Evolutionary conservation across 345 rosid genomes (phyloP).

Genomic region (Boechera retrofracta): DNA sequence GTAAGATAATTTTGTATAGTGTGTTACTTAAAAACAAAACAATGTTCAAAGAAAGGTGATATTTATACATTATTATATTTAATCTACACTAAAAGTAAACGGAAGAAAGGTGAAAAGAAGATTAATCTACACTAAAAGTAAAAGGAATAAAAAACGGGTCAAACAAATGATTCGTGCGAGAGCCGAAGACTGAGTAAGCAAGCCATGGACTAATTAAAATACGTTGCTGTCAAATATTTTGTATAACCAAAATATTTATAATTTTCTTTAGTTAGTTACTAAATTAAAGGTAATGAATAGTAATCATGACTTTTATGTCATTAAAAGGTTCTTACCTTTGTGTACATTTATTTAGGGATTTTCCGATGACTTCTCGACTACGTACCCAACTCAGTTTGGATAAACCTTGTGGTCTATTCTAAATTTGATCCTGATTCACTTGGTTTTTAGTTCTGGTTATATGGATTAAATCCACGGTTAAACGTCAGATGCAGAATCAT

Average conservation of each 20-base stretch:
- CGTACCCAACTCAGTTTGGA: background rate
- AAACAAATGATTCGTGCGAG: slow-evolving; percentile 13
- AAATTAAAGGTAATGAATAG: background rate
- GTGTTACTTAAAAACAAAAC: background rate
- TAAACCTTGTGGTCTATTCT: background rate
- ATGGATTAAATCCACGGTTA: background rate
- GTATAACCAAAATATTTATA: background rate
- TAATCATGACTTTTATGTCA: slow-evolving; percentile 1
- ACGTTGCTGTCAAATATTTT: background rate
- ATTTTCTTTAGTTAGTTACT: background rate
- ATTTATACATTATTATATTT: background rate
- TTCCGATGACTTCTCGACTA: background rate
- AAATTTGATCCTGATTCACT: no score
- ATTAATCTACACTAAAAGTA: slow-evolving; percentile 21
- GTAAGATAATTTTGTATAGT: background rate
- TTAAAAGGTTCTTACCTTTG: background rate
- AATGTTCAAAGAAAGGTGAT: slow-evolving; percentile 4
- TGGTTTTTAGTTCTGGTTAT: background rate
- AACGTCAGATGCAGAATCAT: background rate
- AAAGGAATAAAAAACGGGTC: slow-evolving; percentile 31
- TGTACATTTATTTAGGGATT: background rate
- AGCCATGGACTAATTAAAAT: background rate
- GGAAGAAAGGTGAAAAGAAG: slow-evolving; percentile 15
- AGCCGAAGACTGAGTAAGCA: background rate
- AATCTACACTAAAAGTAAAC: slow-evolving; percentile 12